Conservation (phyloP, 2,329 filamentous ascomycete species). For the Truncatella angustata region DNA sequence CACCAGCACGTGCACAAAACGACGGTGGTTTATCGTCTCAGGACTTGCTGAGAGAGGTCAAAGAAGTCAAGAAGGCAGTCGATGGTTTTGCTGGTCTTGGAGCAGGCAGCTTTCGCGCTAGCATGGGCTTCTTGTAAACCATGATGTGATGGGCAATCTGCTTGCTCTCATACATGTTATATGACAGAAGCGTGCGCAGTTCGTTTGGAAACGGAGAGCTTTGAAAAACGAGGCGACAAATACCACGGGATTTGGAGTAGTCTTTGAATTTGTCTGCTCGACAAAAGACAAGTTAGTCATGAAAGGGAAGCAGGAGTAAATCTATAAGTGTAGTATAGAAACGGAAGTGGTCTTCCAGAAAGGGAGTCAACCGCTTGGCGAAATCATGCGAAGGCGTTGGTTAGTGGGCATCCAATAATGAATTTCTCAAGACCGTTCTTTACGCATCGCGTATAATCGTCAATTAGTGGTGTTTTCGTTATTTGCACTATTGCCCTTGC, state of each 20-base stretch:
- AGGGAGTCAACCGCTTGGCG: no score
- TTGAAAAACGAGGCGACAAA: no score
- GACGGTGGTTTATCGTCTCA: conserved; percentile 43
- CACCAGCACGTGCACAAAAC: conserved; percentile 34
- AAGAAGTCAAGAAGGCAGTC: conserved; percentile 42
- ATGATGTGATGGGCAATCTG: background rate
- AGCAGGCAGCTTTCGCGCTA: conserved; percentile 15
- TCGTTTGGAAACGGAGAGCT: no score
- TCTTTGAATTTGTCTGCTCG: no score
- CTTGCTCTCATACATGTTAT: background rate
- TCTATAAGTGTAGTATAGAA: conserved; percentile 6
- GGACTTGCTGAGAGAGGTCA: conserved; percentile 41
- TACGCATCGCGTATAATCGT: no score
- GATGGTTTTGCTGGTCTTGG: conserved; percentile 41
- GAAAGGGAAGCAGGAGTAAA: background rate
- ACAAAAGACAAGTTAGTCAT: no score
- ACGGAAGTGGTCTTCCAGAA: background rate
- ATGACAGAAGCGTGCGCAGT: background rate
- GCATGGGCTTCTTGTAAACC: conserved; percentile 43
- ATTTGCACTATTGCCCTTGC: no score
- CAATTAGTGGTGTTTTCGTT: no score
- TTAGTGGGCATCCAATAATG: no score
- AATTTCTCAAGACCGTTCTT: no score
- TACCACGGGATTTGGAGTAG: no score
- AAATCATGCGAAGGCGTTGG: background rate